Conservation (phyloP, 1,284 basidiomycete genomes). For the Pseudozyma sp. region DNA sequence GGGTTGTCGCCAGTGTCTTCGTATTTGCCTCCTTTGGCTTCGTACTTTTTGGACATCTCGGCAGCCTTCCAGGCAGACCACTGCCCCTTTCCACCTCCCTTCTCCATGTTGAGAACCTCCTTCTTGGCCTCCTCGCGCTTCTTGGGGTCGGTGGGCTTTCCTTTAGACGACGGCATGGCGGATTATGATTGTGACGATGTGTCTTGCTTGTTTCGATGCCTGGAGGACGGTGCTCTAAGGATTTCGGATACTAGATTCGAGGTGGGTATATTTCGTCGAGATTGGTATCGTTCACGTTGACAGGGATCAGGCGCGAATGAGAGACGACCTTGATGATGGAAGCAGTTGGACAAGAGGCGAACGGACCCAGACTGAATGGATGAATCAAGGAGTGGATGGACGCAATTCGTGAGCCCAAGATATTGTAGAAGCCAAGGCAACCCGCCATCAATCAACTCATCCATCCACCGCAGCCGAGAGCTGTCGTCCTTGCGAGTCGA, state of each 20-base stretch:
- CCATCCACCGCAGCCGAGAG: neutral
- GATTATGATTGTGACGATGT: neutral
- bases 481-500: no score
- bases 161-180: conserved; percentile 70
- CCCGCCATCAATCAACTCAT: neutral
- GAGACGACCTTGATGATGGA: no score
- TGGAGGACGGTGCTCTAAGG: no score
- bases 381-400: neutral
- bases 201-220: no score
- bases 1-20: conserved; percentile 70
- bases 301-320: no score
- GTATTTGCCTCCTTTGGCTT: conserved; percentile 70
- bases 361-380: neutral
- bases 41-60: conserved; percentile 70
- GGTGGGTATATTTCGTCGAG: no score
- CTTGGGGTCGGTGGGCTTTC: conserved; percentile 70
- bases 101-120: conserved; percentile 67
- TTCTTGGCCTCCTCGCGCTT: conserved; percentile 70
- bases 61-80: conserved; percentile 70
- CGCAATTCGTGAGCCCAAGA: neutral
- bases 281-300: neutral
- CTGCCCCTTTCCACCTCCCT: conserved; percentile 70
- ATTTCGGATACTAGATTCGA: no score
- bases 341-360: neutral
- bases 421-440: neutral